A percentile compares a stretch with the other conserved stretches of the same genome.
Evolutionary conservation across 2,329 filamentous ascomycete species (phyloP).

Genomic region (Calonectria ilicicola): DNA sequence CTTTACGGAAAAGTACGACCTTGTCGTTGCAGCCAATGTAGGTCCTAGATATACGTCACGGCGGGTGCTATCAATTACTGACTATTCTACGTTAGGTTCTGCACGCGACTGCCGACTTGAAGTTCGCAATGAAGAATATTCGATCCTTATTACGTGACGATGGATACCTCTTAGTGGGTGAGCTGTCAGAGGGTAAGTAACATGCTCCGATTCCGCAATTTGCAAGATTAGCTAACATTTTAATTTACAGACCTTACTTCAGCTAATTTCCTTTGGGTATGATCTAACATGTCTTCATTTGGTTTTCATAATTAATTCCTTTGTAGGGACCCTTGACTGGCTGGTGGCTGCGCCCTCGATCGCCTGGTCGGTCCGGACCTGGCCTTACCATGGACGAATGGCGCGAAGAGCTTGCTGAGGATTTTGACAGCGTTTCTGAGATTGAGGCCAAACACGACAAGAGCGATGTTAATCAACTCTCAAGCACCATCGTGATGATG

Average conservation of each 20-base stretch:
- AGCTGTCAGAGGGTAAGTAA: conserved; percentile 37
- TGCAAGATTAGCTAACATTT: conserved; percentile 17
- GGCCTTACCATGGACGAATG: conserved; percentile 39
- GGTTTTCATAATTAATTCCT: not conserved
- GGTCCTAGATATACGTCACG: not conserved
- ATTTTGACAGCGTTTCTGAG: conserved; percentile 30
- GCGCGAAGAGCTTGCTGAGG: conserved; percentile 33
- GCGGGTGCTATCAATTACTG: not conserved
- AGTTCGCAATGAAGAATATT: conserved; percentile 39
- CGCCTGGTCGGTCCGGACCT: conserved; percentile 37
- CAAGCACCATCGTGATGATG: conserved; percentile 38
- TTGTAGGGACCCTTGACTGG: conserved; percentile 35
- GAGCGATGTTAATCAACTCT: conserved; percentile 24
- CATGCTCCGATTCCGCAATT: not conserved
- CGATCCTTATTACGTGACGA: conserved; percentile 36
- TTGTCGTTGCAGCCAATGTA: conserved; percentile 38
- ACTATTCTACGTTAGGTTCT: conserved; percentile 28
- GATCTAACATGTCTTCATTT: not conserved
- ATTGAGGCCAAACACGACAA: conserved; percentile 13
- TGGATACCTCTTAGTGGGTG: conserved; percentile 38
- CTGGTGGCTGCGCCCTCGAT: conserved; percentile 40
- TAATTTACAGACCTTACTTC: not conserved
- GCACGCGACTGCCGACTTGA: conserved; percentile 34
- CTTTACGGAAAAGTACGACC: conserved; percentile 38
- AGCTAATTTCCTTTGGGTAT: conserved; percentile 1